Conservation (phyloP, 306 rosid species). For the Prunus davidiana region DNA sequence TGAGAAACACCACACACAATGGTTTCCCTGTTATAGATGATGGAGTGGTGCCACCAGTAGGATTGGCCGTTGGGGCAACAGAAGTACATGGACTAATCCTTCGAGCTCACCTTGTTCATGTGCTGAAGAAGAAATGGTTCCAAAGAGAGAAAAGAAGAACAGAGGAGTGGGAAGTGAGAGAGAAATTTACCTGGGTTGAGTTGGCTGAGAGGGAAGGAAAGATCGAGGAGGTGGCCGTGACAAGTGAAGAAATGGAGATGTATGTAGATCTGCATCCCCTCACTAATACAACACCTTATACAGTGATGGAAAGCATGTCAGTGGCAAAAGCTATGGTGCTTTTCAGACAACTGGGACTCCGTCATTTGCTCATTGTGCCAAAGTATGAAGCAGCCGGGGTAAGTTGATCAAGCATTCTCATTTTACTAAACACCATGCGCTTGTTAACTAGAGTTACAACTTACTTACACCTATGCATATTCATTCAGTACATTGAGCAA, state of each 20-base stretch:
- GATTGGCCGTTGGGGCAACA: constrained; percentile 45
- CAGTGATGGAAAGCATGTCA: constrained; percentile 71
- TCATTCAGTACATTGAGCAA: background rate
- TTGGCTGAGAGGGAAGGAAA: constrained; percentile 69
- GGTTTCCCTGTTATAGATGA: constrained; percentile 80
- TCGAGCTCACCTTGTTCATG: constrained; percentile 78
- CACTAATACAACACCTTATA: constrained; percentile 75
- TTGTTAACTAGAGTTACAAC: background rate
- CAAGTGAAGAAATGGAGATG: constrained; percentile 78
- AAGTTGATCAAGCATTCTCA: constrained; percentile 28
- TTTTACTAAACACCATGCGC: background rate
- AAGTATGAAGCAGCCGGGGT: constrained; percentile 75
- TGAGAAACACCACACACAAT: constrained; percentile 74
- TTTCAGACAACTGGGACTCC: constrained; percentile 81
- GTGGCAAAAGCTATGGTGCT: constrained; percentile 87
- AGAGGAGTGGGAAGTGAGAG: constrained; percentile 87
- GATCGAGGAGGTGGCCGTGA: constrained; percentile 72
- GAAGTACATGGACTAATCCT: constrained; percentile 75
- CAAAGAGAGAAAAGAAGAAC: constrained; percentile 65
- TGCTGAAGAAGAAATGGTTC: constrained; percentile 81
- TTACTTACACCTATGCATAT: background rate
- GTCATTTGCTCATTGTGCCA: constrained; percentile 85
- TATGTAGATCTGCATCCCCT: constrained; percentile 87
- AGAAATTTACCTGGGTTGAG: constrained; percentile 74
- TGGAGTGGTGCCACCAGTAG: constrained; percentile 41